Evolutionary conservation across 768 basidiomycete genomes (phyloP).

Genomic region (Tricholoma flavovirens): DNA sequence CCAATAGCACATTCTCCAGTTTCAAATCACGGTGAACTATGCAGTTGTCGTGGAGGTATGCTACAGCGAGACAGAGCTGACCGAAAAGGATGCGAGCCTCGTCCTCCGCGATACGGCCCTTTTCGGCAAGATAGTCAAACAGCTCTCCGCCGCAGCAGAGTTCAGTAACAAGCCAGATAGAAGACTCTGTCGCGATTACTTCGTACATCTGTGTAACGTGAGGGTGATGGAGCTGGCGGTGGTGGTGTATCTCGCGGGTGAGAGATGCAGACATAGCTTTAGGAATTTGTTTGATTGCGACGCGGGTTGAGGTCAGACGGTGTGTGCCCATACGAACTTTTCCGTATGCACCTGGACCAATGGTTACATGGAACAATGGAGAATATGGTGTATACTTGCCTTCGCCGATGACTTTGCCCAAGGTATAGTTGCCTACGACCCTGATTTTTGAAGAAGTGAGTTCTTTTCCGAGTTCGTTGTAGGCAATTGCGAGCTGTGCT

Average conservation of each 20-base stretch:
- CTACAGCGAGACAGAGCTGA: slow-evolving; percentile 91
- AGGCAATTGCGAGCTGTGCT: slow-evolving; percentile 88
- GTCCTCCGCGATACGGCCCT: slow-evolving; percentile 78
- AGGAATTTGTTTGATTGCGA: slow-evolving; percentile 97
- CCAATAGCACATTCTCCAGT: slow-evolving; percentile 89
- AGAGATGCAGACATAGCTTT: slow-evolving; percentile 87
- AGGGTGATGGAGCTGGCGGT: slow-evolving; percentile 93
- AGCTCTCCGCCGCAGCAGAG: slow-evolving; percentile 96
- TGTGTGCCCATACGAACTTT: slow-evolving; percentile 94
- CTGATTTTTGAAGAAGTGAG: slow-evolving; percentile 85
- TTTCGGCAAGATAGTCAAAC: slow-evolving; percentile 97
- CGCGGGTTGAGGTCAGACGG: slow-evolving; percentile 83
- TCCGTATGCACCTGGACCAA: slow-evolving; percentile 78
- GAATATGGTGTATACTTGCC: slow-evolving; percentile 40
- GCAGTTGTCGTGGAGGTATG: slow-evolving; percentile 86
- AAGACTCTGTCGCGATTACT: slow-evolving; percentile 92
- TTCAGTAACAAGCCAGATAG: slow-evolving; percentile 97
- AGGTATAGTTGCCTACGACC: slow-evolving; percentile 91
- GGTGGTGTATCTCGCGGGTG: slow-evolving; percentile 97
- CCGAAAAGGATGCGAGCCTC: slow-evolving; percentile 90
- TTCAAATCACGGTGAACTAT: slow-evolving; percentile 97
- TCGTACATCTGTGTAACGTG: slow-evolving; percentile 96
- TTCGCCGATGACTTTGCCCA: slow-evolving; percentile 93
- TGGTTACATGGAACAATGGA: slow-evolving; percentile 3
- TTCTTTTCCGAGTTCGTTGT: slow-evolving; percentile 96